Conservation (phyloP, 2,329 filamentous ascomycete species). For the Mycosphaerella sp. region DNA sequence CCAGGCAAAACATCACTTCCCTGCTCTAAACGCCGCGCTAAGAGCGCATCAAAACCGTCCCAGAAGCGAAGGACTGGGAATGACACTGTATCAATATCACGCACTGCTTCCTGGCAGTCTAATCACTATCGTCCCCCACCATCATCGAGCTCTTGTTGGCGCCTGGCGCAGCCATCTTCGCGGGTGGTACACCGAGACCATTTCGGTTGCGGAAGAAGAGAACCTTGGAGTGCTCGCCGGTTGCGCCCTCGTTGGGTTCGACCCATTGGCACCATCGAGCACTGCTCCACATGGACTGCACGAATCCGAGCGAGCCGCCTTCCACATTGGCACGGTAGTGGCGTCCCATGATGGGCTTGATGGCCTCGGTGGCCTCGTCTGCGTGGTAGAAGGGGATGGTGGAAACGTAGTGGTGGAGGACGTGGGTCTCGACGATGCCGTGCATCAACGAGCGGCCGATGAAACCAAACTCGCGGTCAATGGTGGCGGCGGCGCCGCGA, state of each 20-base stretch:
- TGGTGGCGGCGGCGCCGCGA: constrained; percentile 88
- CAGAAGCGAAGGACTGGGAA: constrained; percentile 17
- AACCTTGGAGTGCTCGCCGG: constrained; percentile 75
- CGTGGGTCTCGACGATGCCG: constrained; percentile 96
- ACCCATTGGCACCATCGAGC: constrained; percentile 94
- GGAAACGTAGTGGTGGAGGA: constrained; percentile 95
- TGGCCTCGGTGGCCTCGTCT: constrained; percentile 88
- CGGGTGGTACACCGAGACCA: constrained; percentile 62
- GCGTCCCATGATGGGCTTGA: constrained; percentile 88
- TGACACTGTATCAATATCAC: constrained; percentile 4
- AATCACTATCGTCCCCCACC: constrained; percentile 17
- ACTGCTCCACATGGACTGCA: constrained; percentile 72
- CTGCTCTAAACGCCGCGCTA: constrained; percentile 20
- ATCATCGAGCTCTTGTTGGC: constrained; percentile 17
- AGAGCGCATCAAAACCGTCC: constrained; percentile 12
- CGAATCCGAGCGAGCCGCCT: constrained; percentile 74
- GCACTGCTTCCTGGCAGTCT: constrained; percentile 1
- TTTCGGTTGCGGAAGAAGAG: constrained; percentile 96
- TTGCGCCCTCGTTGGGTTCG: constrained; percentile 76
- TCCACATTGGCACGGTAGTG: constrained; percentile 84
- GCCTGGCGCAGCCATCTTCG: constrained; percentile 25
- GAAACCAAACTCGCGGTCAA: constrained; percentile 96
- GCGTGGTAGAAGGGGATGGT: constrained; percentile 96
- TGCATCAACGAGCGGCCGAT: constrained; percentile 85
- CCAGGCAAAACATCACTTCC: neutral